Evolutionary conservation across 2,329 filamentous ascomycete genomes (phyloP), one percentile per base, ranked within the genome.

Genomic region (Xylariales sp.): DNA sequence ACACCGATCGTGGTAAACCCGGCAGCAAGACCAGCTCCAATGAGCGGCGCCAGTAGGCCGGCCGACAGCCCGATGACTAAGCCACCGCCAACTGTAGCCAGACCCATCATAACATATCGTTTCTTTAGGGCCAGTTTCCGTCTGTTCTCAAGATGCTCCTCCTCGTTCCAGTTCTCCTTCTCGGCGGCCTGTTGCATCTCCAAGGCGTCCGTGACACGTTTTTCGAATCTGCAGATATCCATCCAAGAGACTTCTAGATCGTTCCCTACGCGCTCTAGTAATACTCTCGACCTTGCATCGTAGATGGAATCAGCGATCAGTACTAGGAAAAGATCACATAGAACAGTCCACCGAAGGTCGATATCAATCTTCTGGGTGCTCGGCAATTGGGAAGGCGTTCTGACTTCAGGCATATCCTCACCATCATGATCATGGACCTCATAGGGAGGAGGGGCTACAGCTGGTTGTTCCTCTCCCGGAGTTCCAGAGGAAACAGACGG

Each of bases 91-190:
- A 97, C 93, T 0, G 93, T 98, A 19, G 93, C 94, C 42, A 98
- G 71, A 8, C 93, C 93, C 90, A 98, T 96, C 69, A 96, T 86
- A 59, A 95, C 82, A 57, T 95, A 88, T 54, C 90, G 82, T 51
- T 80, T 80, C 60, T 86, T 95, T 45, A 90, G 71, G 1, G 87
- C 88, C 56, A 80, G 68, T 61, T 96, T 95, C 38, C 87, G 78
- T 34, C 93, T 80, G 44, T 73, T 78, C 61, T 95, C 88, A 74
- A 97, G 88, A 59, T 97, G 89, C 50, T 94, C 88, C 9, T 93
- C 84, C 61, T 98, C 93, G 51, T 96, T 94, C 93, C 93, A 98
- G 49, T 91, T 95, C 65, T 98, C 93, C 56, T 91, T 94, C 48
- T 89, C 86, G 5, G 88, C 88, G 34, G 86, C 82, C 62, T 97